Percentiles rank a stretch among this genome's conserved stretches.
Evolutionary conservation across 164 flowering plant species (phyloP).

Genomic region (Tetrastigma voinierianum): DNA sequence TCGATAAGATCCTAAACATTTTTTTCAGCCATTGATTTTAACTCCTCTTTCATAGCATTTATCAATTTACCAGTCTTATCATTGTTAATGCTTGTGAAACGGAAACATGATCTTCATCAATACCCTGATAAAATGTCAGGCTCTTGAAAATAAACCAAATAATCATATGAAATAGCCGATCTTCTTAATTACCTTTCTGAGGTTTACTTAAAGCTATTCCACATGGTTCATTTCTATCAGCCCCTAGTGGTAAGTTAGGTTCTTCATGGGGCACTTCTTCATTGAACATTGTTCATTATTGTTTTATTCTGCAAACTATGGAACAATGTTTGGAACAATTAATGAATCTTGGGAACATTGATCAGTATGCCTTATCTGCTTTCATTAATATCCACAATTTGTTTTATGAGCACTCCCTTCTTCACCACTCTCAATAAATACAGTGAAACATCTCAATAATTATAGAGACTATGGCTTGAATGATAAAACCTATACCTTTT

Average conservation of each 20-base stretch:
- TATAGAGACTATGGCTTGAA: conserved; percentile 6
- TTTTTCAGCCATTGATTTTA: neutral
- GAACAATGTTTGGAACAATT: too few species aligned
- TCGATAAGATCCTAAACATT: neutral
- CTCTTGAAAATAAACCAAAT: neutral
- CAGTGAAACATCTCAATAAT: neutral
- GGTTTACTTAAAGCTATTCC: neutral
- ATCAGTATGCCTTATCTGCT: neutral
- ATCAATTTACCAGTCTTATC: neutral
- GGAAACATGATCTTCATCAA: neutral
- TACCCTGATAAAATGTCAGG: neutral
- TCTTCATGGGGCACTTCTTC: neutral
- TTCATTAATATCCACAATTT: neutral
- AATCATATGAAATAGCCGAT: neutral
- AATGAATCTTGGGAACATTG: too few species aligned
- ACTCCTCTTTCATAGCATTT: neutral
- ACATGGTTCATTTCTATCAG: neutral
- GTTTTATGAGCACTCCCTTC: neutral
- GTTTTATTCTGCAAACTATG: neutral
- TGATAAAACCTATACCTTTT: conserved; percentile 3
- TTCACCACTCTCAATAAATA: neutral
- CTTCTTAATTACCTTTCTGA: neutral
- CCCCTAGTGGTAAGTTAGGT: too few species aligned
- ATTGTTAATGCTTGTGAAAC: neutral
- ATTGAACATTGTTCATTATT: too few species aligned